A percentile compares a stretch with the other conserved stretches of the same genome.
phyloP scores from a whole-genome alignment of 495 filamentous ascomycete genomes.

The Penicillium cataractarum region DNA sequence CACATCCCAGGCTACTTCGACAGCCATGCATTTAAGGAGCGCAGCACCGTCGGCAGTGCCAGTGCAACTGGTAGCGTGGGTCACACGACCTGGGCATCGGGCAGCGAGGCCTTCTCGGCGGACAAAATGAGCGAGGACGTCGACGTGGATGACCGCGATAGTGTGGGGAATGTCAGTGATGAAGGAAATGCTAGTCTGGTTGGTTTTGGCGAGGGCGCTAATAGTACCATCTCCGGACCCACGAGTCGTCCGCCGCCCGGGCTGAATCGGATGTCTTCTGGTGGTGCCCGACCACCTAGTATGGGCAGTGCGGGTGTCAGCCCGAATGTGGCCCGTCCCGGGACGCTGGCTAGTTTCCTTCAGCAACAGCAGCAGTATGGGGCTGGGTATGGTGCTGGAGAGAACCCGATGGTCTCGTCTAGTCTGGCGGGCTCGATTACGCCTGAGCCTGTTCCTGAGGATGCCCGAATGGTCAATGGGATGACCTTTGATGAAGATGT shows the following conservation, averaged over 20 bases:
- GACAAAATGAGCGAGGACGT: conserved; percentile 74
- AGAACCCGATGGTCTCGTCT: conserved; percentile 35
- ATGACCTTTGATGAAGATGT: conserved; percentile 59
- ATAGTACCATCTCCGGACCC: conserved; percentile 76
- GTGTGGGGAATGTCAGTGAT: conserved; percentile 77
- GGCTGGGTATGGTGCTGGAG: conserved; percentile 1
- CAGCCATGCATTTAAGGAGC: conserved; percentile 61
- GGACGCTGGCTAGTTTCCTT: conserved; percentile 29
- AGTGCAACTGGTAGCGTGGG: conserved; percentile 75
- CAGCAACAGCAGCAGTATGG: conserved; percentile 23
- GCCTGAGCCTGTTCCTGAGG: conserved; percentile 42
- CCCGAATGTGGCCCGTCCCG: conserved; percentile 31
- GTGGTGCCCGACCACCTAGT: conserved; percentile 35
- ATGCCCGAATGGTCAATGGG: conserved; percentile 57
- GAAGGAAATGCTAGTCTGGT: conserved; percentile 75
- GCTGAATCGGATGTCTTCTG: conserved; percentile 39
- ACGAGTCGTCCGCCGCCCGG: conserved; percentile 50
- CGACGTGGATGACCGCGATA: conserved; percentile 56
- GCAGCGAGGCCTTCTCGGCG: conserved; percentile 63
- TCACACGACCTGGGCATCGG: conserved; percentile 72
- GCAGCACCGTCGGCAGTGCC: conserved; percentile 85
- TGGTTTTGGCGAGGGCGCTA: conserved; percentile 85
- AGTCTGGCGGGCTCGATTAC: conserved; percentile 44
- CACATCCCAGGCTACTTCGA: conserved; percentile 70
- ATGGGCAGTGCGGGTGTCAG: conserved; percentile 44